Evolutionary conservation across 331 rosid species (phyloP).

Genomic region (Rhamnella rubrinervis): DNA sequence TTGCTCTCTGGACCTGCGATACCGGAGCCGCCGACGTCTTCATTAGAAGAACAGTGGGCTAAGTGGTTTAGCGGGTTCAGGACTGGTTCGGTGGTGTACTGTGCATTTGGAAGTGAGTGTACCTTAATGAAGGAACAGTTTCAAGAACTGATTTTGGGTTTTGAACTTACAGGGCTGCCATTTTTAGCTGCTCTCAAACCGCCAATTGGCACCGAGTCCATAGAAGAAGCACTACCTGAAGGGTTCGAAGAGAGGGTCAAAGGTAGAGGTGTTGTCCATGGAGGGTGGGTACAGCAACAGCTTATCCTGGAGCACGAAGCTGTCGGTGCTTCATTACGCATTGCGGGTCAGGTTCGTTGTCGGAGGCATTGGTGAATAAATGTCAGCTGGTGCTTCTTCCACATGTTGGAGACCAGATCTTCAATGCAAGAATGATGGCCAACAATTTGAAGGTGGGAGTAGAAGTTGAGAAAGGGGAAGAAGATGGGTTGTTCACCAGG

Average conservation of each 20-base stretch:
- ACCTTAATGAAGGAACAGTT: slow-evolving; percentile 30
- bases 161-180: slow-evolving; percentile 43
- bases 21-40: slow-evolving; percentile 19
- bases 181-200: slow-evolving; percentile 49
- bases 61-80: slow-evolving; percentile 32
- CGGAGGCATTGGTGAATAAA: slow-evolving; percentile 38
- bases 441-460: background rate
- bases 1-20: slow-evolving; percentile 40
- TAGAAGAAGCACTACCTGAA: slow-evolving; percentile 47
- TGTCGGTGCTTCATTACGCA: slow-evolving; percentile 47
- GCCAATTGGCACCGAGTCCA: slow-evolving; percentile 32
- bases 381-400: slow-evolving; percentile 54
- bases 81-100: slow-evolving; percentile 34
- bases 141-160: slow-evolving; percentile 45
- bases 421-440: slow-evolving; percentile 40
- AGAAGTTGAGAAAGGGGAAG: slow-evolving; percentile 9
- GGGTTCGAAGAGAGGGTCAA: slow-evolving; percentile 38
- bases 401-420: slow-evolving; percentile 37
- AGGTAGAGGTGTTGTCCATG: slow-evolving; percentile 38
- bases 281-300: slow-evolving; percentile 33
- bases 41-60: slow-evolving; percentile 43
- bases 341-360: slow-evolving; percentile 15
- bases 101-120: slow-evolving; percentile 57
- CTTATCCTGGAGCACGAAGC: slow-evolving; percentile 33
- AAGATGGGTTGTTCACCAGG: slow-evolving; percentile 13